Conservation (phyloP, 257 asterid genomes). For the Nicotiana undulata region DNA sequence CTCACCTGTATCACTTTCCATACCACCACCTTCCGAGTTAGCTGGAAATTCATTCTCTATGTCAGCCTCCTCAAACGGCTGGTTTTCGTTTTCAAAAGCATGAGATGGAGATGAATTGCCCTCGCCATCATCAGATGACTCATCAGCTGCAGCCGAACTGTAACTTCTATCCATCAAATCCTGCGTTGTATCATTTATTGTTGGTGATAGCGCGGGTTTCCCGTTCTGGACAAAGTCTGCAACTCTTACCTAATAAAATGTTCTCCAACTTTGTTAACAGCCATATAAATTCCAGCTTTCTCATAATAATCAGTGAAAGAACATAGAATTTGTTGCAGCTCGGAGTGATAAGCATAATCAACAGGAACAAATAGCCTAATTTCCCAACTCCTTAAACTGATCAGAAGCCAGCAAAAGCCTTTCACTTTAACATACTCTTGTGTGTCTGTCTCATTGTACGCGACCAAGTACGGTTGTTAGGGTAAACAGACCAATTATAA, state of each 20-base stretch:
- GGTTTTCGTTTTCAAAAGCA: constrained; percentile 41
- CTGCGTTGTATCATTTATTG: background rate
- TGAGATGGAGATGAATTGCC: constrained; percentile 14
- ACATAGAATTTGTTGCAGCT: background rate
- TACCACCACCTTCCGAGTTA: constrained; percentile 15
- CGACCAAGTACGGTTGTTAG: background rate
- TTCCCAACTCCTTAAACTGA: background rate
- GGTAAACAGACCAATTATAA: background rate
- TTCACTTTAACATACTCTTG: background rate
- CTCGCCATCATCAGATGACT: constrained; percentile 13
- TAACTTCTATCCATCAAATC: constrained; percentile 19
- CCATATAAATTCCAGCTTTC: background rate
- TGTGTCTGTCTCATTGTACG: background rate
- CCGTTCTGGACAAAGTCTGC: constrained; percentile 43
- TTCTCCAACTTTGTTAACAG: background rate
- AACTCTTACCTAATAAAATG: constrained; percentile 58
- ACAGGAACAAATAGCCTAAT: background rate
- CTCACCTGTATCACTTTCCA: constrained; percentile 11
- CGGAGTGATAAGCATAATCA: background rate
- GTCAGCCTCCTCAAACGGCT: constrained; percentile 40
- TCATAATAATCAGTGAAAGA: background rate
- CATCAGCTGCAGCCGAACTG: constrained; percentile 18
- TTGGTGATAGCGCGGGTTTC: constrained; percentile 3
- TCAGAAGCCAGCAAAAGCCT: background rate
- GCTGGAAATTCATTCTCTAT: constrained; percentile 12